Percentiles rank a stretch among this genome's conserved stretches.
These are phyloP conservation scores for Betula pendula DNA, from an alignment of 306 rosid species.

Conservation along the genomic window DNA sequence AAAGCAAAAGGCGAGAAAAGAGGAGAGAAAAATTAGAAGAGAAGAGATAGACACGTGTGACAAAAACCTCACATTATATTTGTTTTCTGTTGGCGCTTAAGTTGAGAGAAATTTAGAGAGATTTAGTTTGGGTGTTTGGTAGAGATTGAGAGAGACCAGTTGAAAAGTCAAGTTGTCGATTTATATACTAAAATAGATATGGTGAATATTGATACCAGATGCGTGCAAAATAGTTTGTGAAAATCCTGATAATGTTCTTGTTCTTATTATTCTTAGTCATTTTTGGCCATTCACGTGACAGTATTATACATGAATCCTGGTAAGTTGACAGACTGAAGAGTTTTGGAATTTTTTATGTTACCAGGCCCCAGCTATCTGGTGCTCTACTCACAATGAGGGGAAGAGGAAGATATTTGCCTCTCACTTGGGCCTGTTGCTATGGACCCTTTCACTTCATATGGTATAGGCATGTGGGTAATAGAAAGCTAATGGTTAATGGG, in stretches of 20 bases:
- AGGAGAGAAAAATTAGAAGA: neutral
- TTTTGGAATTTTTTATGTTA: neutral
- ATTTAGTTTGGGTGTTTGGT: neutral
- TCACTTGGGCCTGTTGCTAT: slow-evolving; percentile 2
- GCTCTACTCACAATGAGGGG: neutral
- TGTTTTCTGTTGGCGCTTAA: neutral
- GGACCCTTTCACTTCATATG: neutral
- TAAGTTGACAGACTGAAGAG: neutral
- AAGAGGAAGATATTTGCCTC: neutral
- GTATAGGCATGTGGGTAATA: neutral
- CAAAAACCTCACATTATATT: neutral
- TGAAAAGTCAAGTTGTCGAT: neutral
- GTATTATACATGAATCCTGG: neutral
- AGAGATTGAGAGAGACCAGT: neutral
- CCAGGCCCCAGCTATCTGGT: neutral
- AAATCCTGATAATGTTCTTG: neutral
- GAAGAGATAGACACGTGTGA: neutral
- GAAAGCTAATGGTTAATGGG: neutral
- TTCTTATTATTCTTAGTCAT: neutral
- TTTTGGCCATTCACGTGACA: neutral
- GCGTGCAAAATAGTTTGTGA: neutral
- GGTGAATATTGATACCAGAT: neutral
- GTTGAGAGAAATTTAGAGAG: neutral
- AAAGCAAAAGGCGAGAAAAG: neutral
- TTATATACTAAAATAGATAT: neutral